A percentile compares a stretch with the other conserved stretches of the same genome.
These are phyloP conservation scores for Limnanthes douglasii DNA, from an alignment of 345 rosid genomes.

Conservation along the genomic window DNA sequence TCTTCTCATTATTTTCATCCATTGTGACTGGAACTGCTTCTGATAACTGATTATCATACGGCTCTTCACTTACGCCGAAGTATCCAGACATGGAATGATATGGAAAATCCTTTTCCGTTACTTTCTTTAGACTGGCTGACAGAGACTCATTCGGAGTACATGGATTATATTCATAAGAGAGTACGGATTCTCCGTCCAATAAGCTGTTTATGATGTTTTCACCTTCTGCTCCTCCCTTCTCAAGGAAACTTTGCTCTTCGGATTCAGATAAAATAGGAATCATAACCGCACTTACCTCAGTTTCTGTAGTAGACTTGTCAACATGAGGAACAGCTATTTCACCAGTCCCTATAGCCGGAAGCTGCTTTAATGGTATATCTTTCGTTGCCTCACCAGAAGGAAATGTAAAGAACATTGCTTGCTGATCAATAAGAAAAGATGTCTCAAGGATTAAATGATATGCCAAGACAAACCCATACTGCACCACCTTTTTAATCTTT, in stretches of 20 bases:
- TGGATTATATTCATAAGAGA: conserved; percentile 63
- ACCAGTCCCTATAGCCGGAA: conserved; percentile 12
- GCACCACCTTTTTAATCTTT: conserved; percentile 70
- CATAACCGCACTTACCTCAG: conserved; percentile 13
- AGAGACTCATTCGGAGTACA: conserved; percentile 56
- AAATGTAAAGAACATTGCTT: conserved; percentile 67
- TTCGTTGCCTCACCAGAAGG: conserved; percentile 18
- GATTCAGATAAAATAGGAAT: conserved; percentile 36
- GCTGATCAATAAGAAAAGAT: conserved; percentile 68
- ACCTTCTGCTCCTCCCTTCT: conserved; percentile 15
- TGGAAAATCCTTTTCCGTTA: conserved; percentile 29
- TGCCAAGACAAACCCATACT: conserved; percentile 49
- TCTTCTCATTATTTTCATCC: conserved; percentile 16
- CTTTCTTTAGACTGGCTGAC: conserved; percentile 65
- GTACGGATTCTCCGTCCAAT: conserved; percentile 16
- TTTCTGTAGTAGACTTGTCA: conserved; percentile 15
- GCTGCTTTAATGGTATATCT: conserved; percentile 9
- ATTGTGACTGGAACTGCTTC: conserved; percentile 27
- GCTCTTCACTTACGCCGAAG: conserved; percentile 32
- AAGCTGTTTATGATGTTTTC: conserved; percentile 16
- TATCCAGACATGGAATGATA: conserved; percentile 38
- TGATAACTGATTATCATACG: conserved; percentile 10
- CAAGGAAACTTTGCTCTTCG: conserved; percentile 14
- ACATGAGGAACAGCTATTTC: conserved; percentile 11
- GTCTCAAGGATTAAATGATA: conserved; percentile 89